These are phyloP conservation scores for Thalassiosira livingstoniorum DNA, from an alignment of 352 stramenopile genomes.

Conservation along the genomic window DNA sequence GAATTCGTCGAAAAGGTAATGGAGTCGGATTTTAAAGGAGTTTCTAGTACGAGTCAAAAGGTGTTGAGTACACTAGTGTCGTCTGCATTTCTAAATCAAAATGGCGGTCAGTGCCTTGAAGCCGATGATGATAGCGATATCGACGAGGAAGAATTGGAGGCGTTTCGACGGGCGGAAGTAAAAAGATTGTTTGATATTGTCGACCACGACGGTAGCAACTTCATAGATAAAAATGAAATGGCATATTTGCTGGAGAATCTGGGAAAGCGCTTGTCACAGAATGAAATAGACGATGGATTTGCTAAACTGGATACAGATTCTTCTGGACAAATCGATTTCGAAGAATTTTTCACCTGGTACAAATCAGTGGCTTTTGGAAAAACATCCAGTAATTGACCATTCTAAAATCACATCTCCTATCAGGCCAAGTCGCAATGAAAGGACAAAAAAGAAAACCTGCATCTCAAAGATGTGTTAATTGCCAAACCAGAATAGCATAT, in stretches of 20 bases:
- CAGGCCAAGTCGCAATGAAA: too few species aligned
- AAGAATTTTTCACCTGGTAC: slow-evolving; percentile 66
- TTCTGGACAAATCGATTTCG: slow-evolving; percentile 59
- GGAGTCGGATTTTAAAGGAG: slow-evolving; percentile 71
- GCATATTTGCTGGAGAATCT: slow-evolving; percentile 44
- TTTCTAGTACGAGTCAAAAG: slow-evolving; percentile 51
- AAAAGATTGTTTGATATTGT: slow-evolving; percentile 61
- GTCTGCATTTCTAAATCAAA: slow-evolving; percentile 53
- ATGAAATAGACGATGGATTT: slow-evolving; percentile 52
- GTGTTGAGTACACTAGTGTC: slow-evolving; percentile 58
- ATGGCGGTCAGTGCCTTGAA: slow-evolving; percentile 41
- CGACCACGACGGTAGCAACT: slow-evolving; percentile 55
- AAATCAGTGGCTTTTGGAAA: slow-evolving; percentile 40
- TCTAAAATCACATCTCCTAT: too few species aligned
- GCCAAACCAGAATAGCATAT: too few species aligned
- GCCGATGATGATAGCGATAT: slow-evolving; percentile 68
- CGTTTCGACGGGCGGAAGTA: slow-evolving; percentile 57
- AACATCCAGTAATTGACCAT: too few species aligned
- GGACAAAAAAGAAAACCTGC: too few species aligned
- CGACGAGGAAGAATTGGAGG: slow-evolving; percentile 63
- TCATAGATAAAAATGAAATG: slow-evolving; percentile 59
- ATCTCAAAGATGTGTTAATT: too few species aligned
- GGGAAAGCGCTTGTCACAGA: slow-evolving; percentile 37
- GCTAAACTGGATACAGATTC: slow-evolving; percentile 55
- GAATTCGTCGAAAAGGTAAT: slow-evolving; percentile 75